Base-by-base conservation (phyloP, 768 basidiomycete species). In the Phallus indusiatus region DNA sequence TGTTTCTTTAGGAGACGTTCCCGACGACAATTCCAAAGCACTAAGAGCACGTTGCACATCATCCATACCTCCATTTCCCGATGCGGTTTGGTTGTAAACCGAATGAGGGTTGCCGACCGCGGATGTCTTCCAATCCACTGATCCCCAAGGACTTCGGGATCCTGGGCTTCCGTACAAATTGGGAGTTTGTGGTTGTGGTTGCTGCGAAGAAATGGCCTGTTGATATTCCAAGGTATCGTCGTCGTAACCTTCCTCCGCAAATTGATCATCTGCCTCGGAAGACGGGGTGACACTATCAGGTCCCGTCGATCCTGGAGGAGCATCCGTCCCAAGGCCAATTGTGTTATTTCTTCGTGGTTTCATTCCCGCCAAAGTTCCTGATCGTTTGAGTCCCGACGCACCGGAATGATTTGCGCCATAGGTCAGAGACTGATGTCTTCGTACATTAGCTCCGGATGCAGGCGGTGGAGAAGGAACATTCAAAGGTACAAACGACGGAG, bases 401-500 rank as follows among this genome's bases (percentile, higher is more conserved):
- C 57, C 28, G 56, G 65, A 61, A 47, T 55, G 52, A 60, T 56
- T 14, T 37, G 61, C 55, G 34, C 65, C 65, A 52, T 67, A 83
- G 22, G 85, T 92, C 53, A 92, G 78, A 58, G 86, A 88, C 59
- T 86, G 85, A 69, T 91, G 88, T 60, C 90, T 78, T 46, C 90
- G 84, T 24, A 93, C 88, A 52, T 79, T 80, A 0, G 85, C 80
- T 49, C 72, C 79, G 21, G 66, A 55, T 33, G n/a, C n/a, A n/a
- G 63, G 68, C 1, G 70, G 78, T 11, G 87, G 83, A 2, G 85
- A 89, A 0, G 87, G 83, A 47, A 76, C 76, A 63, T 79, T 73
- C 33, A 75, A 71, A 18, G 76, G 67, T 18, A 71, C 71, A 65
- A 82, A 86, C 60, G 84, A 83, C 46, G 87, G 80, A 1, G 86